A percentile compares a stretch with the other conserved stretches of the same genome.
These are phyloP conservation scores for Blastocystis sp. DNA, from an alignment of 352 stramenopile species.

Conservation along the genomic window DNA sequence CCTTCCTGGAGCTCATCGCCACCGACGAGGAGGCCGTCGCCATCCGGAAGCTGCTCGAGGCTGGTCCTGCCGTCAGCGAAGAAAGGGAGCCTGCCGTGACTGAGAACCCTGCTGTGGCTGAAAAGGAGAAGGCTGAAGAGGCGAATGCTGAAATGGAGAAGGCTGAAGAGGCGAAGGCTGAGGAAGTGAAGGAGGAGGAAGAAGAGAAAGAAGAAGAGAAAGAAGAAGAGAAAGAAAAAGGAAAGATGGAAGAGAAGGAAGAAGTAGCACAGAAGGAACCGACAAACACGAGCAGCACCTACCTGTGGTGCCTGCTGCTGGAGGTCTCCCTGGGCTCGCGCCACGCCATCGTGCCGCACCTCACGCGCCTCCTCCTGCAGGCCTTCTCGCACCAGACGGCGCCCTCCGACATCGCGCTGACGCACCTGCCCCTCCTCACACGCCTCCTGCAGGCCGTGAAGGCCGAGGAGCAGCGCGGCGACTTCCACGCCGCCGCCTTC, in stretches of 20 bases:
- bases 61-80: background rate
- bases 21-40: slow-evolving; percentile 23
- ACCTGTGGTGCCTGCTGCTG: background rate
- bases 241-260: background rate
- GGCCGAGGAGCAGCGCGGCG: background rate
- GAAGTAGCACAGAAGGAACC: background rate
- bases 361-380: background rate
- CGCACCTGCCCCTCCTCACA: background rate
- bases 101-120: background rate
- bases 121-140: background rate
- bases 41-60: background rate
- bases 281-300: background rate
- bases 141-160: background rate
- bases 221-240: slow-evolving; percentile 10
- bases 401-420: background rate
- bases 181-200: background rate
- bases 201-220: background rate
- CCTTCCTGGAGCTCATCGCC: slow-evolving; percentile 56
- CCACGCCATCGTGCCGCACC: background rate
- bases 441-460: background rate
- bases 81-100: background rate
- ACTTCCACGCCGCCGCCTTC: slow-evolving; percentile 11
- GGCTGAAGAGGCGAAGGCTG: background rate
- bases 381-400: background rate
- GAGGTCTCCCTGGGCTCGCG: background rate